phyloP scores from a whole-genome alignment of 2,329 filamentous ascomycete species.

The Cylindrodendrum hubeiense region DNA sequence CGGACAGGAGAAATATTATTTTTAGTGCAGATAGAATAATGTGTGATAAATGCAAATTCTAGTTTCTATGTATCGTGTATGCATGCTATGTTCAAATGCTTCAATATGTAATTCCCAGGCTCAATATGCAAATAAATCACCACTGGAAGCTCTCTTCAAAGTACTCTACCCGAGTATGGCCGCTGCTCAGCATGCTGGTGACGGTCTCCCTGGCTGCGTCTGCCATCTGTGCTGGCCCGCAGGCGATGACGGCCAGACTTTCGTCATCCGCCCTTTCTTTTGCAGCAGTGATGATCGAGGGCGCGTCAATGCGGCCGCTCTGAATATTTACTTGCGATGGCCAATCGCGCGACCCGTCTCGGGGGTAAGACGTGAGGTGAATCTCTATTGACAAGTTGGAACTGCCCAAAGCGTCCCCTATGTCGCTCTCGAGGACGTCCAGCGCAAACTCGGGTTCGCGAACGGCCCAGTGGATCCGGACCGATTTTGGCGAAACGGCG shows the following conservation, averaged over 20 bases:
- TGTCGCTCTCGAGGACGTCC: slow-evolving; percentile 50
- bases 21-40: background rate
- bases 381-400: slow-evolving; percentile 51
- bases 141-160: slow-evolving; percentile 60
- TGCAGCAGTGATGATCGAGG: slow-evolving; percentile 46
- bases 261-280: slow-evolving; percentile 36
- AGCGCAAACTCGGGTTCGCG: slow-evolving; percentile 54
- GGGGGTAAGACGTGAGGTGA: slow-evolving; percentile 48
- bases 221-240: slow-evolving; percentile 59
- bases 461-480: slow-evolving; percentile 59
- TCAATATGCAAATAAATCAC: slow-evolving; percentile 39
- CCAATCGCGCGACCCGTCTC: slow-evolving; percentile 21
- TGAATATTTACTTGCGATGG: slow-evolving; percentile 33
- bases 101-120: no score
- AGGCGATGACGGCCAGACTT: slow-evolving; percentile 57
- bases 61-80: background rate
- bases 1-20: no score
- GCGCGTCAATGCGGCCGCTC: slow-evolving; percentile 50
- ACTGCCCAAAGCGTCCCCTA: slow-evolving; percentile 44
- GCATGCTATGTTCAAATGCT: background rate
- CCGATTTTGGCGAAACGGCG: slow-evolving; percentile 29
- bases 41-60: background rate
- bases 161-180: slow-evolving; percentile 50
- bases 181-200: slow-evolving; percentile 44
- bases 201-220: slow-evolving; percentile 56